Evolutionary conservation across 352 stramenopile species (phyloP), one percentile per base, ranked within the genome.

Genomic region (Phytopythium montanum): DNA sequence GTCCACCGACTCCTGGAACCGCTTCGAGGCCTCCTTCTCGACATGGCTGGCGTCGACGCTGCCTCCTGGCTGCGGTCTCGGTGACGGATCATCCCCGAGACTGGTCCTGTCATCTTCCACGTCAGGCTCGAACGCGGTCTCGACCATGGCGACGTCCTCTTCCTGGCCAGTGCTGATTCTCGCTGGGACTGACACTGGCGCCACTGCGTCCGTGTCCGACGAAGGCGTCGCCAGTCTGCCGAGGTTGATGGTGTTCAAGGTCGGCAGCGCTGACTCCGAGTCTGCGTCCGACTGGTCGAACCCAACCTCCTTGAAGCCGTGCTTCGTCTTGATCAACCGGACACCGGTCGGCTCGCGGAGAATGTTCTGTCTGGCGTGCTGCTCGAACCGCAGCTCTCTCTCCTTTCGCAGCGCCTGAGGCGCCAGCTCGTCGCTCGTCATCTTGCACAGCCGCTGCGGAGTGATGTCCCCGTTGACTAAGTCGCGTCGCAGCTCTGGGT

Each of bases 261-360:
- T 53, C 46, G 42, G n/a, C 14, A 33, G 41, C n/a, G 19, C 31
- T 33, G 45, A 25, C 29, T 72, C 68, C 5, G 55, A 18, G 3
- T 60, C 57, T 8, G 39, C 41, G 9, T 26, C 25, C 9, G 45
- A 36, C 13, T 60, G 60, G 21, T 50, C 59, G 28, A 78, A 57
- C 23, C 68, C 60, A 3, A 87, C 67, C 62, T 87, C 77, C 36
- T 80, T 79, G 62, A 73, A 74, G 0, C 77, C 77, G 42, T 85
- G 59, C 58, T 83, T 87, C 3, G 75, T 85, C 56, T 87, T 87
- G 31, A 79, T 59, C 1, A 83, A 52, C 0, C 56, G 50, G 5
- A 52, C 54, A 4, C 72, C 75, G 0, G 52, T 75, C 0, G 74
- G 72, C 6, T 60, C 61, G 14, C 66, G 69, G n/a, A 87, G 51